Conservation (phyloP, 2,329 filamentous ascomycete species). For the Botryotinia calthae region DNA sequence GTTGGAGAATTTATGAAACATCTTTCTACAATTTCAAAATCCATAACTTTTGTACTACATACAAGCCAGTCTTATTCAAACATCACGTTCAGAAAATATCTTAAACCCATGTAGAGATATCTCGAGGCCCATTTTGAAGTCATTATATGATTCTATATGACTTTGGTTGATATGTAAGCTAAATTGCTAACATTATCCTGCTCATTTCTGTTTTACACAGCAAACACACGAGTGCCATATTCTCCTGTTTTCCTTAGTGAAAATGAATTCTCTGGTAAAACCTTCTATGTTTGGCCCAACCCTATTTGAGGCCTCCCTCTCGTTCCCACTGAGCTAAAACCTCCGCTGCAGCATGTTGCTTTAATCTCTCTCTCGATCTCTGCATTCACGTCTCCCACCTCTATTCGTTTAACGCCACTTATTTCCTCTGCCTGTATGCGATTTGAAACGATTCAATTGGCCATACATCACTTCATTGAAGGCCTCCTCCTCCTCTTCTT, state of each 20-base stretch:
- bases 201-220: not conserved
- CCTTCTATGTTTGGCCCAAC: not conserved
- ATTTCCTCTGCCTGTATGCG: no score
- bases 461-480: not conserved
- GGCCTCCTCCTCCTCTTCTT: not conserved
- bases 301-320: not conserved
- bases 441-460: no score
- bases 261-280: not conserved
- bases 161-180: not conserved
- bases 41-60: accelerated
- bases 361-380: no score
- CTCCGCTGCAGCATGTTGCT: no score
- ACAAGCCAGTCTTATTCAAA: not conserved
- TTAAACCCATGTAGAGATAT: no score
- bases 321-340: not conserved
- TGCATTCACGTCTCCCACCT: no score
- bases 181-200: not conserved
- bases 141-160: not conserved
- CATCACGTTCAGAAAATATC: not conserved
- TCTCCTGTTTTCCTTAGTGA: not conserved
- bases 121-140: not conserved
- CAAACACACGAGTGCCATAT: not conserved
- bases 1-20: not conserved
- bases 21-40: not conserved
- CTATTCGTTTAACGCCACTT: no score